Percentiles rank a stretch among this genome's conserved stretches.
These are phyloP conservation scores for Oryza meyeriana DNA, from an alignment of 176 grass and related monocot genomes.

Conservation along the genomic window DNA sequence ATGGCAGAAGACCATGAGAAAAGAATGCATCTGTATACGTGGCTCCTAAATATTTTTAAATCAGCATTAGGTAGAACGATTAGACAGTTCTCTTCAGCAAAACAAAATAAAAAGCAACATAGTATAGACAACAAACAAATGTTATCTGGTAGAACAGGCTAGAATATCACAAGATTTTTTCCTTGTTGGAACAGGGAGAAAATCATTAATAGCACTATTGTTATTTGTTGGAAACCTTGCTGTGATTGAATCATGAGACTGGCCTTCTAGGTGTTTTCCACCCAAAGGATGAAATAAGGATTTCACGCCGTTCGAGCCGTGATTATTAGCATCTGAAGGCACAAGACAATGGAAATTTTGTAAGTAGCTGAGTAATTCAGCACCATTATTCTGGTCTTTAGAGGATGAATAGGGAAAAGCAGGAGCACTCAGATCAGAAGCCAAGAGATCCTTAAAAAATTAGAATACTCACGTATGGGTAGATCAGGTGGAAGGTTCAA, in stretches of 20 bases:
- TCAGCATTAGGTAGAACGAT: neutral
- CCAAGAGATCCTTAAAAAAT: slow-evolving; percentile 24
- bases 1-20: neutral
- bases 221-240: slow-evolving; percentile 22
- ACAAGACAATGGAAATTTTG: neutral
- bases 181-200: neutral
- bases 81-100: neutral
- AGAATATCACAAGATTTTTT: slow-evolving; percentile 27
- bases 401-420: slow-evolving; percentile 24
- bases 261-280: slow-evolving; percentile 25
- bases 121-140: neutral
- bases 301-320: slow-evolving; percentile 23
- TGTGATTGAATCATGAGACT: slow-evolving; percentile 26
- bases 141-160: neutral
- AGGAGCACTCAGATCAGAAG: slow-evolving; percentile 19
- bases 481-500: slow-evolving; percentile 34
- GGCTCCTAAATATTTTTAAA: neutral
- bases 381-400: slow-evolving; percentile 27
- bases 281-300: slow-evolving; percentile 27
- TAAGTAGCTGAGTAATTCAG: neutral
- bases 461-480: neutral
- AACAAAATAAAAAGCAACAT: neutral
- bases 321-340: slow-evolving; percentile 32
- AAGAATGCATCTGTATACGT: neutral
- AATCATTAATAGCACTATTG: neutral